Evolutionary conservation across 2,329 filamentous ascomycete species (phyloP).

Genomic region (Fusarium circinatum): DNA sequence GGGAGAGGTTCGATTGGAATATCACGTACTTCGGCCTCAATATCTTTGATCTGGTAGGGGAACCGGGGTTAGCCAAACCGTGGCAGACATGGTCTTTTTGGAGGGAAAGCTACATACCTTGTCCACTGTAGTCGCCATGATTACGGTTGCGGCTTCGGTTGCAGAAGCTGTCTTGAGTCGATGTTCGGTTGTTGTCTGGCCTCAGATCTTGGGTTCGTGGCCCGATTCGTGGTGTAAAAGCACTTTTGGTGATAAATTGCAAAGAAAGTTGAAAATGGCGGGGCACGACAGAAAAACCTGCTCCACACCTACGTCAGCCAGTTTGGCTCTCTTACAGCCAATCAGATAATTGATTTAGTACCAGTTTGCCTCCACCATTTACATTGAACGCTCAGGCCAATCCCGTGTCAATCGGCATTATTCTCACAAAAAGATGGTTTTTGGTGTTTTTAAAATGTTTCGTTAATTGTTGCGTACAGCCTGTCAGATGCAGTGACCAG

Average conservation of each 20-base stretch:
- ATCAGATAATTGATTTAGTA: slow-evolving; percentile 4
- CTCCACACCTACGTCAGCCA: slow-evolving; percentile 46
- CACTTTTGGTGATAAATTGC: slow-evolving; percentile 41
- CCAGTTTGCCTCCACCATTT: neutral
- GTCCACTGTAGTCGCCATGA: slow-evolving; percentile 96
- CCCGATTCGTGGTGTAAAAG: slow-evolving; percentile 25
- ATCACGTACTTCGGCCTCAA: slow-evolving; percentile 86
- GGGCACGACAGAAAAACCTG: slow-evolving; percentile 50
- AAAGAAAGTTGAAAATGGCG: slow-evolving; percentile 46
- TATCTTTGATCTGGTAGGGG: slow-evolving; percentile 83
- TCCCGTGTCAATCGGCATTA: neutral
- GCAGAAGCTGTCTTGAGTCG: slow-evolving; percentile 19
- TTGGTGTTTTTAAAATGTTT: slow-evolving; percentile 15
- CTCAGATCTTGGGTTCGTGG: slow-evolving; percentile 33
- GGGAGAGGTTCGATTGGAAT: slow-evolving; percentile 15
- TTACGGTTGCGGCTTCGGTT: slow-evolving; percentile 48
- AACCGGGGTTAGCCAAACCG: slow-evolving; percentile 48
- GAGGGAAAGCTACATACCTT: slow-evolving; percentile 70
- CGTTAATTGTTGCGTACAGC: slow-evolving; percentile 24
- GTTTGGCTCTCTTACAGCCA: slow-evolving; percentile 10
- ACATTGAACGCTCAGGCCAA: neutral
- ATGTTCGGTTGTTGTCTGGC: slow-evolving; percentile 21
- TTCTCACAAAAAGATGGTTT: neutral
- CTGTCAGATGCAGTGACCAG: slow-evolving; percentile 5
- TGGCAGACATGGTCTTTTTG: slow-evolving; percentile 2